Evolutionary conservation across 2,329 filamentous ascomycete genomes (phyloP), one percentile per base, ranked within the genome.

Genomic region (Acrodontium crateriforme): DNA sequence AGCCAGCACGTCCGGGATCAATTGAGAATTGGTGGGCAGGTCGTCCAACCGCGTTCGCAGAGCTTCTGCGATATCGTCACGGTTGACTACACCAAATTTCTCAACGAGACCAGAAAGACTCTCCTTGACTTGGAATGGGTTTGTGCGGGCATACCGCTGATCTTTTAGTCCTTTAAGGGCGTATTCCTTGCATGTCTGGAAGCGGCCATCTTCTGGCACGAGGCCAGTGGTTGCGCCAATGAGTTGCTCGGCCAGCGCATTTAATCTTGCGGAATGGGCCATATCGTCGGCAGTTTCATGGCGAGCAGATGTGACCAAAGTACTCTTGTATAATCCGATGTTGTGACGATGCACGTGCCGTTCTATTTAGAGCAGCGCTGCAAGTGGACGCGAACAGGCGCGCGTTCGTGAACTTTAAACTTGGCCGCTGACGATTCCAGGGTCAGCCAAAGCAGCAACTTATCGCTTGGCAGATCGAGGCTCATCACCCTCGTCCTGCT

Each of bases 51-150:
- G 65, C 23, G 50, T 46, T 20, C 62, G 58, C 18, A 84, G 57
- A 5, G 73, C 74, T 48, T 85, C 74, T 9, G 83, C 82, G 15
- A 94, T 59, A 20, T 71, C 72, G 43, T 94, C 85, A 36, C 80
- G 73, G 46, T 79, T 76, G 25, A 82, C 66, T 29, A 95, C 67
- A 17, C 74, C 69, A 43, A 94, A 89, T 42, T 87, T 84, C 57
- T 95, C 89, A 40, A 85, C 76, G 3, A 94, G 62, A 1, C 62
- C 62, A 13, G 51, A 42, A 11, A 55, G 48, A 18, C 41, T 52
- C 3, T 52, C 40, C 22, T 51, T 48, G 16, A 65, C 51, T n/a
- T 60, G 58, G 42, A 65, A 65, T 28, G 63, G 62, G 35, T 63
- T 64, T 2, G 56, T 59, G 18, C 61, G 55, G 25, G 47, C 52